Evolutionary conservation across 2,329 filamentous ascomycete species (phyloP).

Genomic region (Fusarium chuoi): DNA sequence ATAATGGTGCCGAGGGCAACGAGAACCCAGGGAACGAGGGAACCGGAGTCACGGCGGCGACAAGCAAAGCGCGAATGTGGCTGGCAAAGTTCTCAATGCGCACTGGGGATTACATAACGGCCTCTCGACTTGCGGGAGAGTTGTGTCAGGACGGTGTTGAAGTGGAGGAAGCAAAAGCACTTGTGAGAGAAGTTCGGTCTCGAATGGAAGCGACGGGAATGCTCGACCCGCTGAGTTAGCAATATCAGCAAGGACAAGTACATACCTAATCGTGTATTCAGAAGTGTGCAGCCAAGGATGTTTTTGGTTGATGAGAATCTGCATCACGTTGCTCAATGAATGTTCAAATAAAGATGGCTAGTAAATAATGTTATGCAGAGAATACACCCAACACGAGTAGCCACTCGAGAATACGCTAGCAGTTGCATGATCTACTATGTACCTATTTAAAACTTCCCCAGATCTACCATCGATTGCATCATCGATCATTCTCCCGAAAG

Average conservation of each 20-base stretch:
- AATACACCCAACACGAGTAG: not conserved
- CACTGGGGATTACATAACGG: constrained; percentile 77
- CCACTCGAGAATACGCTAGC: not conserved
- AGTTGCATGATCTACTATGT: not conserved
- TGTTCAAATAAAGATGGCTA: constrained; percentile 11
- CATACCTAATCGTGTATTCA: constrained; percentile 6
- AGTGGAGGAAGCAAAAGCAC: constrained; percentile 94
- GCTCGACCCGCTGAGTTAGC: constrained; percentile 42
- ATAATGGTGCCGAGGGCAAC: constrained; percentile 51
- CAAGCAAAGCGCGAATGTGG: constrained; percentile 94
- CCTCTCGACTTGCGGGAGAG: constrained; percentile 86
- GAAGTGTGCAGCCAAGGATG: not conserved
- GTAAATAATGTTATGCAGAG: not conserved
- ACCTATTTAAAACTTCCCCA: not conserved
- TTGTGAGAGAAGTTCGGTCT: constrained; percentile 86
- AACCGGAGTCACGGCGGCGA: constrained; percentile 89
- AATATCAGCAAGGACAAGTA: constrained; percentile 23
- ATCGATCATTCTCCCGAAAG: not conserved
- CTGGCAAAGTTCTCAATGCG: constrained; percentile 84
- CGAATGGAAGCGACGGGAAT: constrained; percentile 68
- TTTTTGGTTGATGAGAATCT: constrained; percentile 13
- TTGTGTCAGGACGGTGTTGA: constrained; percentile 95
- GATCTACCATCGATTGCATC: constrained; percentile 12
- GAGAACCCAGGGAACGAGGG: constrained; percentile 59
- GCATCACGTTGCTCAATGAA: constrained; percentile 23